Percentiles rank a stretch among this genome's conserved stretches.
Evolutionary conservation across 768 basidiomycete species (phyloP).

Genomic region (Rhizopogon vulgaris): DNA sequence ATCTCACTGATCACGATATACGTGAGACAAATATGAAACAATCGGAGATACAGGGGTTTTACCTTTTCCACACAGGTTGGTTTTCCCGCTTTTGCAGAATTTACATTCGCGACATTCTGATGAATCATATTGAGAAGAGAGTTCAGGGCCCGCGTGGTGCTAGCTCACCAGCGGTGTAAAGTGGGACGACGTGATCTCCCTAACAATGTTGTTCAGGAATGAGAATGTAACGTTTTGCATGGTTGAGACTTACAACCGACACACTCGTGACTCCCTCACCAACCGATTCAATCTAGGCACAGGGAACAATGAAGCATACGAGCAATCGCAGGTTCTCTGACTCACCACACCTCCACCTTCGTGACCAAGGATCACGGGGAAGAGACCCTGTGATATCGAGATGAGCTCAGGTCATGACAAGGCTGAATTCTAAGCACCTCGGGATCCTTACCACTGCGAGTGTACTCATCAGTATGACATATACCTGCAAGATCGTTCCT

Average conservation of each 20-base stretch:
- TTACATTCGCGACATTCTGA: slow-evolving; percentile 94
- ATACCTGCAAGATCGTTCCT: slow-evolving; percentile 46
- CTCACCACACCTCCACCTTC: slow-evolving; percentile 89
- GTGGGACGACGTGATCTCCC: slow-evolving; percentile 96
- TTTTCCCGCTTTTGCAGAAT: slow-evolving; percentile 98
- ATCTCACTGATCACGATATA: slow-evolving; percentile 52
- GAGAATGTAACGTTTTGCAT: not conserved
- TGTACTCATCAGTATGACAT: slow-evolving; percentile 98
- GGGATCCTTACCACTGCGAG: slow-evolving; percentile 91
- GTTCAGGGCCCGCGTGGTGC: not conserved
- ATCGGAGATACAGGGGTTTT: slow-evolving; percentile 1
- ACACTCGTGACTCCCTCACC: slow-evolving; percentile 91
- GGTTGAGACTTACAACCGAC: slow-evolving; percentile 36
- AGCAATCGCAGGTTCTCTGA: slow-evolving; percentile 4
- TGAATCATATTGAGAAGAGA: slow-evolving; percentile 4
- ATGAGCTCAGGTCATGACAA: not conserved
- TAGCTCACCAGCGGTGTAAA: slow-evolving; percentile 83
- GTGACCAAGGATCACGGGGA: slow-evolving; percentile 92
- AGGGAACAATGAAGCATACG: not conserved
- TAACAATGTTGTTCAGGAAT: slow-evolving; percentile 12
- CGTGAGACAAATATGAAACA: not conserved
- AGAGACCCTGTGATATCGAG: slow-evolving; percentile 53
- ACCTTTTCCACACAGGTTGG: slow-evolving; percentile 97
- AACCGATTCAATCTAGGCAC: slow-evolving; percentile 83
- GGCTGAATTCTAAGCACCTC: slow-evolving; percentile 48